These are phyloP conservation scores for Penicillium cataractarum DNA, from an alignment of 495 filamentous ascomycete species.

Conservation along the genomic window DNA sequence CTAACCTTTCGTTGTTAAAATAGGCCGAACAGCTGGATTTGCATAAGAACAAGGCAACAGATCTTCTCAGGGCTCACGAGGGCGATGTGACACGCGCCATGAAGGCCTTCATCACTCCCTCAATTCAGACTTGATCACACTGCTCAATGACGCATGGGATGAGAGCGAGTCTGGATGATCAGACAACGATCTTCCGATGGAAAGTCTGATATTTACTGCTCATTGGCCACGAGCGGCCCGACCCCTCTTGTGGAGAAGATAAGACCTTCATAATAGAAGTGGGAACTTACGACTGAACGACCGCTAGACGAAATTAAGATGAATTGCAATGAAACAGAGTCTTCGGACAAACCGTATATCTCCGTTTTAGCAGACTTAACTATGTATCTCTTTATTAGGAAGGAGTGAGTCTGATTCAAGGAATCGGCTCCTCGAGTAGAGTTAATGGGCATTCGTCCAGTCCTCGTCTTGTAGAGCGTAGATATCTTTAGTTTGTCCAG, in stretches of 20 bases:
- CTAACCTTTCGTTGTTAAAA: not conserved
- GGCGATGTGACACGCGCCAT: constrained; percentile 75
- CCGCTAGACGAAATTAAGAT: not conserved
- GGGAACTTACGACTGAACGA: constrained; percentile 5
- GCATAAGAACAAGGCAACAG: constrained; percentile 78
- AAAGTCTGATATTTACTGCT: not conserved
- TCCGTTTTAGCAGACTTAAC: no score
- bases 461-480: no score
- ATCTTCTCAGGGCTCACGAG: constrained; percentile 77
- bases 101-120: constrained; percentile 59
- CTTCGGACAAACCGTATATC: no score
- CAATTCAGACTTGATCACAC: constrained; percentile 27
- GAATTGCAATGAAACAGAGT: not conserved
- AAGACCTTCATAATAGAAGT: not conserved
- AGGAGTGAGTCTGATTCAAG: no score
- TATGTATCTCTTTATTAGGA: no score
- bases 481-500: no score
- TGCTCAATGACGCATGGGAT: not conserved
- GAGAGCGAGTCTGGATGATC: not conserved
- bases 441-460: not conserved
- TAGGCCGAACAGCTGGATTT: constrained; percentile 82
- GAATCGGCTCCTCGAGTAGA: not conserved
- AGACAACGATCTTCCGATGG: not conserved
- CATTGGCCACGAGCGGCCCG: not conserved
- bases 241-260: not conserved